phyloP scores from a whole-genome alignment of 805 yeast genomes.

The Candida easanensis region DNA sequence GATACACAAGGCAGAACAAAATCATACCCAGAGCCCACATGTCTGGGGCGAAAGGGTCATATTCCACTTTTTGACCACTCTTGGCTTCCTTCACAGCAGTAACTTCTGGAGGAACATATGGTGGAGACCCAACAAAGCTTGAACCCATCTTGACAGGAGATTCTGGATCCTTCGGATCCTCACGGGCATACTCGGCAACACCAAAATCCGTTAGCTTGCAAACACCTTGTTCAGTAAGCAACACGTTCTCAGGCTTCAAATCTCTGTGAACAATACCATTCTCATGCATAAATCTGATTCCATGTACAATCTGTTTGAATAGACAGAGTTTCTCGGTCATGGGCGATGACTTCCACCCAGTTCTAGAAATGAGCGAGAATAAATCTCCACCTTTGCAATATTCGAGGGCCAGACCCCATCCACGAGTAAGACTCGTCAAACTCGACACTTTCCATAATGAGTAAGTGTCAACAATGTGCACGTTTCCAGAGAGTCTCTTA shows the following conservation, averaged over 20 bases:
- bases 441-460: slow-evolving; percentile 58
- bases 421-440: slow-evolving; percentile 50
- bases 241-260: slow-evolving; percentile 70
- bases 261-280: slow-evolving; percentile 70
- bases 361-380: slow-evolving; percentile 45
- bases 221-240: slow-evolving; percentile 57
- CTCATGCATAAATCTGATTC: slow-evolving; percentile 59
- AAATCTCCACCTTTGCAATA: slow-evolving; percentile 62
- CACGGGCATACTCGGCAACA: slow-evolving; percentile 64
- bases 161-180: slow-evolving; percentile 45
- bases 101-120: slow-evolving; percentile 79
- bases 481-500: slow-evolving; percentile 47
- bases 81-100: slow-evolving; percentile 44
- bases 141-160: slow-evolving; percentile 37
- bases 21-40: slow-evolving; percentile 72
- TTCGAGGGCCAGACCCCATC: slow-evolving; percentile 78
- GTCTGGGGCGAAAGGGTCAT: slow-evolving; percentile 69
- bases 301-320: slow-evolving; percentile 66
- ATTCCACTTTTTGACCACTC: slow-evolving; percentile 24
- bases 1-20: slow-evolving; percentile 56
- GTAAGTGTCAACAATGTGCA: slow-evolving; percentile 58
- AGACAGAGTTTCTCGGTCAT: slow-evolving; percentile 56
- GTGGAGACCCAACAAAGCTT: slow-evolving; percentile 73
- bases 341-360: slow-evolving; percentile 57
- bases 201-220: slow-evolving; percentile 77